Percentiles rank a stretch among this genome's conserved stretches.
phyloP scores from a whole-genome alignment of 73 alveolate species.

The Blepharisma stoltei region DNA sequence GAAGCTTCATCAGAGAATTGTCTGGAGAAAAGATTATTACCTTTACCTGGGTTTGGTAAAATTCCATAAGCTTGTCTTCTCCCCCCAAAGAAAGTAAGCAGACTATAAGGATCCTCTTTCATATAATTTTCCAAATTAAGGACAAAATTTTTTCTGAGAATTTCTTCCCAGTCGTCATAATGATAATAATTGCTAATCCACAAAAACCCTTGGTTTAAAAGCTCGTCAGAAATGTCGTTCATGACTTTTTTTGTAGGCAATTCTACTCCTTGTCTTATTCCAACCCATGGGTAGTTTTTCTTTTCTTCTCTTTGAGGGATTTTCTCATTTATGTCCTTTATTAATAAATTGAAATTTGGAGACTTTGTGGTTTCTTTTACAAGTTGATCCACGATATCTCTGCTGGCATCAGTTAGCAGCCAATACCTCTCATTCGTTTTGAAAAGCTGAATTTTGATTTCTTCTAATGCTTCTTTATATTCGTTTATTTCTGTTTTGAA shows the following conservation, averaged over 20 bases:
- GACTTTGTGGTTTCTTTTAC: background rate
- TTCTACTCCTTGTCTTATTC: background rate
- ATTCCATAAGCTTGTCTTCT: constrained; percentile 3
- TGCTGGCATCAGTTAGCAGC: background rate
- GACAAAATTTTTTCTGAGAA: constrained; percentile 30
- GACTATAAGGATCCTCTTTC: background rate
- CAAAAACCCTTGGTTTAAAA: constrained; percentile 52
- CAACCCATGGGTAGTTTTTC: background rate
- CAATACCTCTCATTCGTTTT: background rate
- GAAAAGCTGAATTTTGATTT: constrained; percentile 11
- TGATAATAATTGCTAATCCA: constrained; percentile 57
- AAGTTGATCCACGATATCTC: background rate
- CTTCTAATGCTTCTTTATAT: constrained; percentile 13
- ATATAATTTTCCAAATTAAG: background rate
- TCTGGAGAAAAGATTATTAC: background rate
- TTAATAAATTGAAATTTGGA: background rate
- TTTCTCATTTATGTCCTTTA: background rate
- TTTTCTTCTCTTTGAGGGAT: background rate
- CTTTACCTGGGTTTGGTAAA: background rate
- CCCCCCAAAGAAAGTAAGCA: background rate
- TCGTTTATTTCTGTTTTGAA: background rate
- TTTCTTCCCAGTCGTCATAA: constrained; percentile 56
- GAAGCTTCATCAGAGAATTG: constrained; percentile 36
- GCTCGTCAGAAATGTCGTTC: constrained; percentile 44
- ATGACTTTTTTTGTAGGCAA: background rate